A percentile compares a stretch with the other conserved stretches of the same genome.
Evolutionary conservation across 495 filamentous ascomycete species (phyloP).

Genomic region (Penicillium malachiteum): DNA sequence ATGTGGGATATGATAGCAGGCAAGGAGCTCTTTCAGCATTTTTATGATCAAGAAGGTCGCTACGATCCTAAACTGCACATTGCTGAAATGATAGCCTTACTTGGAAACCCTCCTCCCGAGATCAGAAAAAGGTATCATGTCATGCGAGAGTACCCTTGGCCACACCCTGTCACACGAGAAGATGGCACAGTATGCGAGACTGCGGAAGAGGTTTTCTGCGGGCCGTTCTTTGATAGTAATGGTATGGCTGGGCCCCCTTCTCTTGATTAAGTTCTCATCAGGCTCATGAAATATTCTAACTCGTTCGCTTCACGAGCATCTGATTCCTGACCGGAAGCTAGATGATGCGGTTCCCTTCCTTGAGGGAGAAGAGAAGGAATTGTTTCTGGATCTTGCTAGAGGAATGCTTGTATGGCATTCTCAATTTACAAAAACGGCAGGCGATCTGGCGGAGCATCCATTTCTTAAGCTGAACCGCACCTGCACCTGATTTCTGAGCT

Average conservation of each 20-base stretch:
- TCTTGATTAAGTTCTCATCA: constrained; percentile 22
- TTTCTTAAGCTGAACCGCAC: constrained; percentile 38
- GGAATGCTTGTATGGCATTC: constrained; percentile 43
- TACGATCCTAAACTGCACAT: constrained; percentile 43
- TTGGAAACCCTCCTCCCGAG: constrained; percentile 45
- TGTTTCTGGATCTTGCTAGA: constrained; percentile 41
- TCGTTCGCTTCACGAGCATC: constrained; percentile 33
- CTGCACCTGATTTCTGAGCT: constrained; percentile 23
- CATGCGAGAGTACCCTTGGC: constrained; percentile 37
- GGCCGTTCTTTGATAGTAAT: constrained; percentile 39
- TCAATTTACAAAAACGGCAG: constrained; percentile 33
- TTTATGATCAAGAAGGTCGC: constrained; percentile 27
- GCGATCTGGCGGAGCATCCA: constrained; percentile 35
- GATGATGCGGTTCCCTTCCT: constrained; percentile 30
- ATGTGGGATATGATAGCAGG: constrained; percentile 53
- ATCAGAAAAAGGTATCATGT: constrained; percentile 43
- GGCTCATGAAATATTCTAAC: constrained; percentile 34
- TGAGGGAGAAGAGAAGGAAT: constrained; percentile 39
- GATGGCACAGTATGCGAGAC: constrained; percentile 36
- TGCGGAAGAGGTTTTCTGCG: constrained; percentile 36
- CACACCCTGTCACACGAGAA: constrained; percentile 32
- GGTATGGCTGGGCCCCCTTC: constrained; percentile 29
- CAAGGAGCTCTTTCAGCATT: constrained; percentile 44
- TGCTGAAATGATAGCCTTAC: constrained; percentile 46
- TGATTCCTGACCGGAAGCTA: constrained; percentile 36